Conservation (phyloP, 1,284 basidiomycete species). For the Pascua sp. region DNA sequence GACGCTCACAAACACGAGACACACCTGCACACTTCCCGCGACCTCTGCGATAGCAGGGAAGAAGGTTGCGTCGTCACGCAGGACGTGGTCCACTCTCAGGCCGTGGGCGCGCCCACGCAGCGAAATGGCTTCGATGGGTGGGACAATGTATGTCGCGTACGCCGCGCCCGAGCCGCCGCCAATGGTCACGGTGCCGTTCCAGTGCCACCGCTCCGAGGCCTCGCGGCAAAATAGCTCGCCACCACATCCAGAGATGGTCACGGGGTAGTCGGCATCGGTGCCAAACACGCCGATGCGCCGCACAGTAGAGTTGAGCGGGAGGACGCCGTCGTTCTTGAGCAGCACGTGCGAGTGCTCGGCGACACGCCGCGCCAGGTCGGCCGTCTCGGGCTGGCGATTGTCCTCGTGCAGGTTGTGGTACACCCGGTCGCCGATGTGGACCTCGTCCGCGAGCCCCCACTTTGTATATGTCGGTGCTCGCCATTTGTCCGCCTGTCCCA, state of each 20-base stretch:
- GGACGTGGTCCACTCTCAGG: conserved; percentile 39
- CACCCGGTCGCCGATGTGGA: conserved; percentile 23
- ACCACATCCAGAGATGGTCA: conserved; percentile 39
- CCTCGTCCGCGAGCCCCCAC: conserved; percentile 41
- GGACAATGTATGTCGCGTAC: conserved; percentile 44
- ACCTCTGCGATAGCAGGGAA: conserved; percentile 29
- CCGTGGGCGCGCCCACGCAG: conserved; percentile 28
- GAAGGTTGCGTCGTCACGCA: conserved; percentile 36
- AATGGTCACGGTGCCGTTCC: conserved; percentile 47
- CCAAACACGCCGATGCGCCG: conserved; percentile 44
- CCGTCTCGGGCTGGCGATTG: conserved; percentile 26
- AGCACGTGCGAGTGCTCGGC: conserved; percentile 43
- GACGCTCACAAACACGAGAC: conserved; percentile 51
- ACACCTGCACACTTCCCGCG: conserved; percentile 46
- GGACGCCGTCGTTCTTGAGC: conserved; percentile 30
- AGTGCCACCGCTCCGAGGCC: conserved; percentile 32
- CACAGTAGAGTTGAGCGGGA: conserved; percentile 27
- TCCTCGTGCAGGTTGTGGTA: conserved; percentile 38
- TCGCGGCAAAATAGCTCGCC: conserved; percentile 41
- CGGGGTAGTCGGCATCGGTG: conserved; percentile 41
- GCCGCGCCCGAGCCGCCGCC: conserved; percentile 44
- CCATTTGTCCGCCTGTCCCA: conserved; percentile 59
- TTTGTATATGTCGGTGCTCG: conserved; percentile 52
- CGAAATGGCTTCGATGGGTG: conserved; percentile 45
- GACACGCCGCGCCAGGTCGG: conserved; percentile 33